These are phyloP conservation scores for Erigeron canadensis DNA, from an alignment of 129 eudicot species.

Conservation along the genomic window DNA sequence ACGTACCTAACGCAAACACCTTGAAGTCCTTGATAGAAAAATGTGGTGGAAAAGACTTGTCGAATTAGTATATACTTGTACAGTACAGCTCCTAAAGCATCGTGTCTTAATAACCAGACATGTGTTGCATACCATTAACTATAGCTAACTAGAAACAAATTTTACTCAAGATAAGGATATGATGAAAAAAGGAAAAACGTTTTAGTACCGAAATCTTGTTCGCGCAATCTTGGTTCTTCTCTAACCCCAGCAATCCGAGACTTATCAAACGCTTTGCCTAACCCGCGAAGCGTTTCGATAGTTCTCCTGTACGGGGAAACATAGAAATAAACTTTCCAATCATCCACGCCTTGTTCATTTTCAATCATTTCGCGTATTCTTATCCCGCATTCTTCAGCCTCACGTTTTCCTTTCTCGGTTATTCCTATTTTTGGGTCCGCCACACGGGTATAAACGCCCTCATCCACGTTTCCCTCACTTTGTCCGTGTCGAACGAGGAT, in stretches of 20 bases:
- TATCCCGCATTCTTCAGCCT: conserved; percentile 67
- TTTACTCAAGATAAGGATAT: not conserved
- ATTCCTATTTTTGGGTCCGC: conserved; percentile 64
- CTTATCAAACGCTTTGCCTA: conserved; percentile 56
- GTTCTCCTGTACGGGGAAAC: conserved; percentile 69
- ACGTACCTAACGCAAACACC: no score
- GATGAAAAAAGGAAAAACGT: not conserved
- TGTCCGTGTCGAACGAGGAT: conserved; percentile 77
- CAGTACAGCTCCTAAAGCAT: conserved; percentile 17
- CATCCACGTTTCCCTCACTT: conserved; percentile 84
- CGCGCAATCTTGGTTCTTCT: conserved; percentile 80
- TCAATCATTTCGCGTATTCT: conserved; percentile 62
- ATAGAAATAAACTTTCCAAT: conserved; percentile 81
- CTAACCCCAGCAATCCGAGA: conserved; percentile 76
- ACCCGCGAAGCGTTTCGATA: conserved; percentile 49
- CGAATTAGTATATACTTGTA: not conserved
- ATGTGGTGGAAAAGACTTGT: no score
- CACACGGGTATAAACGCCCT: conserved; percentile 61
- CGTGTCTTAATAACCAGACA: not conserved
- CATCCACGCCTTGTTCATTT: conserved; percentile 44
- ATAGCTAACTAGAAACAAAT: not conserved
- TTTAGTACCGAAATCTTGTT: conserved; percentile 75
- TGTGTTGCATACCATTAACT: not conserved
- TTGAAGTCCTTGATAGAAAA: no score
- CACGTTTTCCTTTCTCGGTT: conserved; percentile 55